Conservation (phyloP, 169 alveolate genomes). For the Plasmodium berghei region DNA sequence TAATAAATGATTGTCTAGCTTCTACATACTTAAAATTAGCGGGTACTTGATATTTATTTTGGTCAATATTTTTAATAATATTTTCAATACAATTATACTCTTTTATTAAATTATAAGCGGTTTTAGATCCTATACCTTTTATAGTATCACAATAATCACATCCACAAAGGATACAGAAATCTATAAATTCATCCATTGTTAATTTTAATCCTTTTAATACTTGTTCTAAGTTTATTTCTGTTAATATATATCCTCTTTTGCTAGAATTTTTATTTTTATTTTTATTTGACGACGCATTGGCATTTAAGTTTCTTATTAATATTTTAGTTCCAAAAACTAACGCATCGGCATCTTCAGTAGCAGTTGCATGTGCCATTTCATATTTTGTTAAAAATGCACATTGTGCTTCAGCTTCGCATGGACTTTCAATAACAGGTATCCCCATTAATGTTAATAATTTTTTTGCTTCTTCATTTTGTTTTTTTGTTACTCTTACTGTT, state of each 20-base stretch:
- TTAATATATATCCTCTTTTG: constrained; percentile 77
- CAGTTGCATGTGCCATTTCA: constrained; percentile 94
- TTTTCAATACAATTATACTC: constrained; percentile 92
- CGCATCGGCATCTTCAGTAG: constrained; percentile 98
- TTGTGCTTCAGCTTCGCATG: constrained; percentile 98
- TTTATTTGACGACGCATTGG: constrained; percentile 79
- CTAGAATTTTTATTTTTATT: constrained; percentile 46
- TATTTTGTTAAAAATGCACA: constrained; percentile 95
- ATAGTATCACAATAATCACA: constrained; percentile 97
- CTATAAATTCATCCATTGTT: constrained; percentile 95
- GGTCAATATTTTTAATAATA: constrained; percentile 85
- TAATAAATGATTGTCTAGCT: constrained; percentile 86
- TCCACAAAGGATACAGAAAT: constrained; percentile 98
- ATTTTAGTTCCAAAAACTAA: constrained; percentile 94
- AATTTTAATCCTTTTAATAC: constrained; percentile 87
- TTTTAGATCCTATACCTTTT: constrained; percentile 96
- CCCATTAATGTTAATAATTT: constrained; percentile 94
- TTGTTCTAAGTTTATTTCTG: constrained; percentile 83
- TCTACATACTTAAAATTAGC: constrained; percentile 77
- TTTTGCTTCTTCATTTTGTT: constrained; percentile 95
- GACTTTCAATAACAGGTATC: constrained; percentile 95
- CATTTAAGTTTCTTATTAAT: constrained; percentile 83
- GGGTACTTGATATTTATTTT: constrained; percentile 79
- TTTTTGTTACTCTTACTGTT: constrained; percentile 93
- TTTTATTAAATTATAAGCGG: constrained; percentile 94